These are phyloP conservation scores for Xylariaceae sp. DNA, from an alignment of 2,329 filamentous ascomycete species.

Conservation along the genomic window DNA sequence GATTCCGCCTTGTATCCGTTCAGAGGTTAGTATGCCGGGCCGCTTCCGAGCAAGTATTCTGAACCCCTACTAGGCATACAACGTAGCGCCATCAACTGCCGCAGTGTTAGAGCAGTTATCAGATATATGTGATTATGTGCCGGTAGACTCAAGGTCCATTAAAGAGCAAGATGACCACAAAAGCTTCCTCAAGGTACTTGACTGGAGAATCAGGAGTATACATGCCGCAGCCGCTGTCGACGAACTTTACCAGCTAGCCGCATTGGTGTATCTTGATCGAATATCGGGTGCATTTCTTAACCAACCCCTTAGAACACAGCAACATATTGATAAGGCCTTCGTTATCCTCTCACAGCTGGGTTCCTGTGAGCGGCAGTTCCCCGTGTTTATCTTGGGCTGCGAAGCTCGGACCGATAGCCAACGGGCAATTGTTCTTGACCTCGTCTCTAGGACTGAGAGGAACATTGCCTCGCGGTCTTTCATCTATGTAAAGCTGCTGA, in stretches of 20 bases:
- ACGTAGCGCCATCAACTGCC: slow-evolving; percentile 15
- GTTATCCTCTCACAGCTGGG: slow-evolving; percentile 27
- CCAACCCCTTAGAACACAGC: slow-evolving; percentile 14
- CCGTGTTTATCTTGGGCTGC: slow-evolving; percentile 36
- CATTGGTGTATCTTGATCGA: slow-evolving; percentile 41
- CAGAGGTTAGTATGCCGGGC: background rate
- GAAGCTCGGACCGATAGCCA: slow-evolving; percentile 37
- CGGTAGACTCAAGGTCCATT: slow-evolving; percentile 4
- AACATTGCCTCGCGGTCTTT: slow-evolving; percentile 29
- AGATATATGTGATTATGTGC: slow-evolving; percentile 30
- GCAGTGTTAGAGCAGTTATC: slow-evolving; percentile 30
- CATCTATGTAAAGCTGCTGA: slow-evolving; percentile 27
- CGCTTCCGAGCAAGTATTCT: background rate
- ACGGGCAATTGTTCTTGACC: slow-evolving; percentile 33
- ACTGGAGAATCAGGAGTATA: slow-evolving; percentile 37
- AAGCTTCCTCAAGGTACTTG: slow-evolving; percentile 34
- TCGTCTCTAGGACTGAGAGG: slow-evolving; percentile 37
- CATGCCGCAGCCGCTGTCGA: background rate
- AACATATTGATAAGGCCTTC: slow-evolving; percentile 38
- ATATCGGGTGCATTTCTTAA: slow-evolving; percentile 22
- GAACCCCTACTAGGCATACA: slow-evolving; percentile 14
- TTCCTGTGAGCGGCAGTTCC: slow-evolving; percentile 36
- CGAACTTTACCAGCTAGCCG: slow-evolving; percentile 38
- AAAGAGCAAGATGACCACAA: slow-evolving; percentile 26
- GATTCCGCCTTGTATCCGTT: background rate